Evolutionary conservation across 116 monocot species (phyloP), one percentile per base, ranked within the genome.

Genomic region (Cymodocea nodosa): DNA sequence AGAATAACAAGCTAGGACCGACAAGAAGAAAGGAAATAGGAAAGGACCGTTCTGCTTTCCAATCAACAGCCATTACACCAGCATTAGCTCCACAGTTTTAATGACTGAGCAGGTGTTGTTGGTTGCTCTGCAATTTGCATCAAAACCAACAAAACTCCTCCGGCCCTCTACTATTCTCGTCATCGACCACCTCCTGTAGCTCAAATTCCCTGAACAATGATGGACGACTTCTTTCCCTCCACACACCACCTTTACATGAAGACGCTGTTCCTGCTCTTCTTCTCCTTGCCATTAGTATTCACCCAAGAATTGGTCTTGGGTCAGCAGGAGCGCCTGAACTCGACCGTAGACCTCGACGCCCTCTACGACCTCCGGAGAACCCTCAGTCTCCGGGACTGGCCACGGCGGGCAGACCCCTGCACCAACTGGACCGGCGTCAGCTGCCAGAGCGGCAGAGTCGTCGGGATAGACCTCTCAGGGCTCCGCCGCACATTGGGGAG

Each of bases 341-440:
- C 84, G 37, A 25, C 9, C 16, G 25, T 66, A 17, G 94, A 89
- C 51, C 74, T 81, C 36, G 16, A 17, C 0, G 94, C 80, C 11
- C 77, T 94, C 12, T 87, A 71, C 71, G 64, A 60, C 51, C 79
- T 94, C 35, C 84, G 89, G 0, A 64, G 74, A 39, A 84, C 89
- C 15, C 84, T 94, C 25, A 82, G 86, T 15, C 75, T 94, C 52
- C 84, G 83, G 6, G 73, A 94, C 79, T 94, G 94, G 94, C 90
- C 94, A n/a, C 79, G 78, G 7, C 51, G 63, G 5, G 7, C 73
- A 35, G 83, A 94, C 74, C 85, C 87, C 0, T 94, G 94, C 71
- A 1, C 65, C 16, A 11, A 56, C 51, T 94, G 94, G 94, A 24
- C 71, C 4, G 94, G 94, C 5, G 87, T 94, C 52, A 8, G 19